Conservation (phyloP, 176 grass and related monocot species). For the Triticum timopheevii region DNA sequence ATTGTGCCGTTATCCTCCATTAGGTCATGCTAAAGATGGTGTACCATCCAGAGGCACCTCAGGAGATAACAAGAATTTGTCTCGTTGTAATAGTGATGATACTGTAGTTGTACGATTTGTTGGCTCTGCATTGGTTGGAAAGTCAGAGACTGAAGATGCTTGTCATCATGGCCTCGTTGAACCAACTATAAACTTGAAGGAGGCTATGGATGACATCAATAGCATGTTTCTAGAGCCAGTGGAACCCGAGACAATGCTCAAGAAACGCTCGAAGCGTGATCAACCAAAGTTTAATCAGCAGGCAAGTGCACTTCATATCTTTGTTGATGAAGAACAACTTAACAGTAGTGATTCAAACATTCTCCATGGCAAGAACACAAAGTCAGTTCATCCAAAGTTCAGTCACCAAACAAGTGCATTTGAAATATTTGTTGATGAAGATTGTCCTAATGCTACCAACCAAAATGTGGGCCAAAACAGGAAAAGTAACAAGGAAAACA, state of each 20-base stretch:
- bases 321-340: conserved; percentile 69
- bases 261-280: conserved; percentile 51
- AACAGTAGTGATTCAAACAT: conserved; percentile 26
- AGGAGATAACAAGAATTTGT: conserved; percentile 39
- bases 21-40: conserved; percentile 28
- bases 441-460: conserved; percentile 28
- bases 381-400: conserved; percentile 32
- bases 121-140: conserved; percentile 80
- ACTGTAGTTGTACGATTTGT: conserved; percentile 90
- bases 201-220: conserved; percentile 80
- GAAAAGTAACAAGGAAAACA: conserved; percentile 41
- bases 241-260: conserved; percentile 65
- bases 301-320: conserved; percentile 69
- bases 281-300: conserved; percentile 51
- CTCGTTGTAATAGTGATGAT: conserved; percentile 55
- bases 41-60: conserved; percentile 39
- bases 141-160: conserved; percentile 85
- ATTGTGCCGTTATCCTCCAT: conserved; percentile 14
- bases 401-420: conserved; percentile 54
- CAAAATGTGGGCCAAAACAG: conserved; percentile 23
- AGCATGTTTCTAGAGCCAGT: conserved; percentile 92
- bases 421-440: conserved; percentile 77
- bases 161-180: conserved; percentile 92
- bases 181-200: conserved; percentile 87
- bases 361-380: conserved; percentile 22